These are phyloP conservation scores for Ustilago esculenta DNA, from an alignment of 1,284 basidiomycete genomes.

Conservation along the genomic window DNA sequence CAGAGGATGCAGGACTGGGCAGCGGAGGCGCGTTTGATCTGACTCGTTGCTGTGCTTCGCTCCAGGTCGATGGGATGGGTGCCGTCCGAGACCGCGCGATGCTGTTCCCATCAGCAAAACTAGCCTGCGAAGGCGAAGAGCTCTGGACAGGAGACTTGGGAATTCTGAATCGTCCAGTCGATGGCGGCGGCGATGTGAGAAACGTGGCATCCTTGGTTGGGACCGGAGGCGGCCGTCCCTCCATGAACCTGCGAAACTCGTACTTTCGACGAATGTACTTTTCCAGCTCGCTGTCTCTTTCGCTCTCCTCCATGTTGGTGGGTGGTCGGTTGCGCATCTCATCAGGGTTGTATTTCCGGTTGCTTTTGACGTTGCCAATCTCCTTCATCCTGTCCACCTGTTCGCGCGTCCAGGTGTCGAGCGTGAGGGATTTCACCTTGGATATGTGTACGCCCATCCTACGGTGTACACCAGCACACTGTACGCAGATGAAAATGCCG, in stretches of 20 bases:
- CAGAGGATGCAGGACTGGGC: conserved; percentile 18
- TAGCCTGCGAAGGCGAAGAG: not conserved
- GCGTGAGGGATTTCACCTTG: conserved; percentile 79
- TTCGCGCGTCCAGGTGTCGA: conserved; percentile 85
- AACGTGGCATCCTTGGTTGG: conserved; percentile 53
- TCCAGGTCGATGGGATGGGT: conserved; percentile 53
- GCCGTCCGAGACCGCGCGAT: conserved; percentile 51
- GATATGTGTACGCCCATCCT: conserved; percentile 78
- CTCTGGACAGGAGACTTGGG: conserved; percentile 12
- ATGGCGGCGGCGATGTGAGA: conserved; percentile 26
- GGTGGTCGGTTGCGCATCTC: conserved; percentile 80
- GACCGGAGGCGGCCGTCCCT: conserved; percentile 52
- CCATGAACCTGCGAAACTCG: conserved; percentile 59
- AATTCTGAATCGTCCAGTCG: conserved; percentile 1
- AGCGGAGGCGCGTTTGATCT: conserved; percentile 26
- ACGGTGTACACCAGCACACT: conserved; percentile 84
- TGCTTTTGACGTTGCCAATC: conserved; percentile 80
- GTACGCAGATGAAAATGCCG: conserved; percentile 71
- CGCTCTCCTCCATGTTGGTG: conserved; percentile 78
- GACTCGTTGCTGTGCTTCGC: conserved; percentile 42
- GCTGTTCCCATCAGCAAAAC: conserved; percentile 20
- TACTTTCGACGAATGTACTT: conserved; percentile 79
- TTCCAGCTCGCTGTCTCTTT: conserved; percentile 81
- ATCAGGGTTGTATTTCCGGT: conserved; percentile 78
- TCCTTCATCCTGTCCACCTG: conserved; percentile 81